A percentile compares a stretch with the other conserved stretches of the same genome.
These are phyloP conservation scores for Dryas alaskensis DNA, from an alignment of 306 rosid genomes.

Conservation along the genomic window DNA sequence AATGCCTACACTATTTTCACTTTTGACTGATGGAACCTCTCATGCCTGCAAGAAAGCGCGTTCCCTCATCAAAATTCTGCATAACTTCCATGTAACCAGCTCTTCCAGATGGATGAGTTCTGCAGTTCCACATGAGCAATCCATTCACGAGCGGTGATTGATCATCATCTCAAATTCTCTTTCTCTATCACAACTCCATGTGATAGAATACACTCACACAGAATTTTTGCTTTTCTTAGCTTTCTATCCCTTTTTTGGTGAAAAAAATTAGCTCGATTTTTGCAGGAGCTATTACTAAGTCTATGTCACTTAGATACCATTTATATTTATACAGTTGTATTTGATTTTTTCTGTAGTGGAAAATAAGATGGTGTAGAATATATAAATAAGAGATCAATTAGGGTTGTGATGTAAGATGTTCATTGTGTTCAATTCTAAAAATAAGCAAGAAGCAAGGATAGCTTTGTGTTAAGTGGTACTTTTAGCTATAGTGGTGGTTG, in stretches of 20 bases:
- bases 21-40: conserved; percentile 49
- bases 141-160: conserved; percentile 39
- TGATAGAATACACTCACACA: conserved; percentile 7
- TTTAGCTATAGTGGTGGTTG: too few relatives aligned
- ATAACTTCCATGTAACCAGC: conserved; percentile 45
- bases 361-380: conserved; percentile 2
- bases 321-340: neutral
- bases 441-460: too few relatives aligned
- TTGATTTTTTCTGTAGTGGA: conserved; percentile 12
- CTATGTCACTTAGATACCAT: conserved; percentile 10
- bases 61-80: conserved; percentile 58
- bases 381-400: neutral
- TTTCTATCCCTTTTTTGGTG: neutral
- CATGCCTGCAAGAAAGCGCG: conserved; percentile 65
- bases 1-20: conserved; percentile 57
- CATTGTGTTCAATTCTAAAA: neutral
- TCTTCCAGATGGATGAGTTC: conserved; percentile 35
- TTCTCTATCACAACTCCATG: neutral
- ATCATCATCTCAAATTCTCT: neutral
- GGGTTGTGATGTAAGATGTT: neutral
- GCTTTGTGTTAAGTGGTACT: too few relatives aligned
- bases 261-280: conserved; percentile 41
- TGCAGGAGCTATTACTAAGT: conserved; percentile 29
- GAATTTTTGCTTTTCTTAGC: neutral
- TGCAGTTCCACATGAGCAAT: conserved; percentile 27